Conservation (phyloP, 495 filamentous ascomycete species). For the Podospora pseudocomata region DNA sequence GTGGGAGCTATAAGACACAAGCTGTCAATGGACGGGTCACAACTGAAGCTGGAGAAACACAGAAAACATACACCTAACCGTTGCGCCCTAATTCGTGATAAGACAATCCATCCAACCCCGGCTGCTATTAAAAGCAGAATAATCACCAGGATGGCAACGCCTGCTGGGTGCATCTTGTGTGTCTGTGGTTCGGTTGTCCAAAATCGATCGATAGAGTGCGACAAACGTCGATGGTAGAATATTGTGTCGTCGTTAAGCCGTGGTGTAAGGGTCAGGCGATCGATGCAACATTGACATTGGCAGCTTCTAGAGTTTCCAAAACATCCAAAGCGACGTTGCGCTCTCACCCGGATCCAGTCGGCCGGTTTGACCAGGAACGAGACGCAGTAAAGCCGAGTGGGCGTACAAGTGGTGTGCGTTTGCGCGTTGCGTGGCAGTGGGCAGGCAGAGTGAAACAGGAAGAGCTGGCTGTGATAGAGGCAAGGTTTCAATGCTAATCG, state of each 20-base stretch:
- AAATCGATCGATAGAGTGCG: neutral
- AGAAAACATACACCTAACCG: conserved; percentile 53
- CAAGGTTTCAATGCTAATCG: neutral
- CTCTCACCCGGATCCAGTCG: neutral
- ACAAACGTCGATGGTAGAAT: neutral
- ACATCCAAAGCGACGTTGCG: neutral
- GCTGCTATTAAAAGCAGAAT: conserved; percentile 47
- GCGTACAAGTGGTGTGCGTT: neutral
- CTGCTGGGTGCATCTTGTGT: conserved; percentile 39
- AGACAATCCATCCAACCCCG: conserved; percentile 50
- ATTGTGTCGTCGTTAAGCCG: neutral
- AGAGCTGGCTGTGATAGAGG: neutral
- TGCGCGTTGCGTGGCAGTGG: neutral
- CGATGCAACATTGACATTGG: neutral
- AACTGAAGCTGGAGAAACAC: neutral
- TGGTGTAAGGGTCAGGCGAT: neutral
- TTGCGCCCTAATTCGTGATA: conserved; percentile 57
- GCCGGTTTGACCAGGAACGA: neutral
- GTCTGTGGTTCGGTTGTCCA: neutral
- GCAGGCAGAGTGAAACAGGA: neutral
- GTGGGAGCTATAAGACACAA: conserved; percentile 46
- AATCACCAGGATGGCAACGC: conserved; percentile 48
- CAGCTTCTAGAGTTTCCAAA: neutral
- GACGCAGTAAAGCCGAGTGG: neutral
- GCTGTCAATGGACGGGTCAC: neutral